Base-by-base conservation (phyloP, 1,284 basidiomycete species). In the Thecaphora thlaspeos region DNA sequence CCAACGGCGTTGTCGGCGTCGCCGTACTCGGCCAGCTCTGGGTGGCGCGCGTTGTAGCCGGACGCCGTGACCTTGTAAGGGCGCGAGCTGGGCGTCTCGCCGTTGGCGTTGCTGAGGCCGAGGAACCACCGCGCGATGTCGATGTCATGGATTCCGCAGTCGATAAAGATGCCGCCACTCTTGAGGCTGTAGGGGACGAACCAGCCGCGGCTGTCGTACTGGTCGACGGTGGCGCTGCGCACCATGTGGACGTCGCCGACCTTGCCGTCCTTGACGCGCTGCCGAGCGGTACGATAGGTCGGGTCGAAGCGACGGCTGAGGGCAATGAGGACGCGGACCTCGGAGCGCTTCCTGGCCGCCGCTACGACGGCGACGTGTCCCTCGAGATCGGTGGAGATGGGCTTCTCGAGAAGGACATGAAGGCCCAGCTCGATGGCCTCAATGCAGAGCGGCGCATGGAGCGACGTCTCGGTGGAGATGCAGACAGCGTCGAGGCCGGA, bases 401-500 rank as follows among this genome's bases (percentile, higher is more conserved):
- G 76, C 48, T 78, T 78, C 59, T 77, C 76, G 9, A 69, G 43
- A 9, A 78, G 55, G 5, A 76, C 68, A 46, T 78, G 73, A 64
- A 62, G 49, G 21, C 70, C 70, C 1, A 56, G 49, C 19, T 43
- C 24, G 24, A 70, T 48, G 14, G 71, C 68, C 23, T 47, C 22
- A 18, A 66, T 23, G n/a, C 59, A 57, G 1, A 73, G 49, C n/a
- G 40, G n/a, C 2, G 60, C 69, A 47, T 74, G 72, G 10, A 39
- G 49, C 4, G 51, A 30, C 11, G 74, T 76, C 30, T 48, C 54
- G 10, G 55, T 63, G 2, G 71, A 61, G 39, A 76, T 70, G 28
- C 71, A 19, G 11, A 70, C 62, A 0, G 71, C 72, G 22, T 73
- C 61, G 7, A 63, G 17, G 46, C 11, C 36, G 18, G 22, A 36